Percentiles rank a stretch among this genome's conserved stretches.
phyloP scores from a whole-genome alignment of 2,329 filamentous ascomycete genomes.

The Scopulariopsis brevicaulis region DNA sequence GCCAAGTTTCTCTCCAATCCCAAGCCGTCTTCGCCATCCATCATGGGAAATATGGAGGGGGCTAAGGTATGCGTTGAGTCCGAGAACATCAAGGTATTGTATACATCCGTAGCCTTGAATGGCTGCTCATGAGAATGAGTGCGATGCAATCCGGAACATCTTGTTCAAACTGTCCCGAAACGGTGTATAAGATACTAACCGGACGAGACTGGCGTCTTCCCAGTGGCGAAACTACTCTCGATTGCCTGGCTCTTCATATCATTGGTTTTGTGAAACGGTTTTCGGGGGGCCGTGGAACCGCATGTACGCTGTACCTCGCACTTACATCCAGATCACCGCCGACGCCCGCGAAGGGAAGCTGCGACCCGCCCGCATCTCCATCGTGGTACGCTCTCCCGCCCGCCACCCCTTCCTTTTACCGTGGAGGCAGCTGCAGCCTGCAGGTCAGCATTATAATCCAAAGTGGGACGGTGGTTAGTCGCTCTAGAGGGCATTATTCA shows the following conservation, averaged over 20 bases:
- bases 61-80: background rate
- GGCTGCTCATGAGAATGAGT: background rate
- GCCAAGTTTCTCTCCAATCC: background rate
- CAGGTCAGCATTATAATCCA: background rate
- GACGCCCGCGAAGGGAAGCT: background rate
- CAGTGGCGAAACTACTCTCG: too few species aligned
- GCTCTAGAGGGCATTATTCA: background rate
- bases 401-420: background rate
- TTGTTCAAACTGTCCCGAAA: too few species aligned
- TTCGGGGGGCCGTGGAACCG: background rate
- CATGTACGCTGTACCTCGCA: background rate
- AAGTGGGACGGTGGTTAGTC: background rate
- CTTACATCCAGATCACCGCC: background rate
- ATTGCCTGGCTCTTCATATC: too few species aligned
- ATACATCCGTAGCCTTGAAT: background rate
- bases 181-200: too few species aligned
- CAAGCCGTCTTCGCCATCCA: background rate
- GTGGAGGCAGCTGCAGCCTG: background rate
- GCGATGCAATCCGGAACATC: background rate
- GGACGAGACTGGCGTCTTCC: too few species aligned
- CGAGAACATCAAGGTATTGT: background rate
- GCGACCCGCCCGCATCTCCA: background rate
- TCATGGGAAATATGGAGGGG: background rate
- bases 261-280: background rate
- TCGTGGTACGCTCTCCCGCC: background rate